Base-by-base conservation (phyloP, 805 yeast species). In the Cyberlindnera mrakii region DNA sequence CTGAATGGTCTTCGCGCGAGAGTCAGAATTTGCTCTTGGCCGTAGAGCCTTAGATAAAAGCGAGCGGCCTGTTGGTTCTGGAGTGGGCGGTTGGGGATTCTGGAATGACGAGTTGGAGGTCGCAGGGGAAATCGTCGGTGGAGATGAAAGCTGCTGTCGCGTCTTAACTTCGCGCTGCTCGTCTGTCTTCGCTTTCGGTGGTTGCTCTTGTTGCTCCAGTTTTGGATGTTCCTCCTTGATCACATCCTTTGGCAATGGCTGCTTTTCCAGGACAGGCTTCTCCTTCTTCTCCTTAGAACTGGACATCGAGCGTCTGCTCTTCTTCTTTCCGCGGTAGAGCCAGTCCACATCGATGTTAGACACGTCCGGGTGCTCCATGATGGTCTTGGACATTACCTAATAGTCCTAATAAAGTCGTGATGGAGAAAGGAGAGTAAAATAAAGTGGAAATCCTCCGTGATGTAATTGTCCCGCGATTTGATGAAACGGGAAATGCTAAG, bases 271-370 rank as follows among this genome's bases (percentile, higher is more conserved):
- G 29, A 37, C 15, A 5, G 32, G 40, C 39, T 29, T 43, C 42
- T 41, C 45, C 30, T 34, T 44, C 44, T 41, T 44, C 25, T 46
- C 37, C 46, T 57, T 47, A 49, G 31, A 41, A 11, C 44, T 50
- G 36, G 64, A 56, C 18, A 45, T 36, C 2, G 60, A 50, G 44
- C 62, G 53, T 40, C 50, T 60, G 39, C 56, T 44, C 41, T 78
- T 70, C 33, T 81, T 79, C 57, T 81, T 81, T n/a, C 90, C 90
- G 53, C 88, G 70, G 57, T 85, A 85, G 23, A 85, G 67, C 95
- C 95, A 85, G 56, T 85, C 95, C 11, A 85, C 89, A 52, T 85
- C 91, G 35, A 85, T 52, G 39, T 49, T 50, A 2, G 53, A 49
- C 17, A 43, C 46, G 19, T 49, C 52, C 29, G 18, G 37, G 50